Base-by-base conservation (phyloP, 2,329 filamentous ascomycete genomes). In the Lithohypha guttulata region DNA sequence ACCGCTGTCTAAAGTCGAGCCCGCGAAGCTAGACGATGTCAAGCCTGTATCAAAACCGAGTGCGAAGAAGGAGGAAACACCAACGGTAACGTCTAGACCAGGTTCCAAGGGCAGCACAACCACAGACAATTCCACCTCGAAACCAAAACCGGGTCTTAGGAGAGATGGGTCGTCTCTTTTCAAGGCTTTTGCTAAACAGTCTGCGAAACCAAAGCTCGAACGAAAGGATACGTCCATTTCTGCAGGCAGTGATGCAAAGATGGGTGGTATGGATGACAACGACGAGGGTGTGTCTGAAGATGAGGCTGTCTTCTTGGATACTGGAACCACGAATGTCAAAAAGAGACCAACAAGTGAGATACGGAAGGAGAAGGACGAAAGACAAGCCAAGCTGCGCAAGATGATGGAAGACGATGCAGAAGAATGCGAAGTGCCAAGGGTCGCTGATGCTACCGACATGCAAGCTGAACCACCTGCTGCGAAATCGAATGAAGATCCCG, bases 371-470 rank as follows among this genome's bases (percentile, higher is more conserved):
- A 46, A 46, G 11, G 49, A 51, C 51, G 75, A 82, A 41, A 71
- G 78, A 17, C 73, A 82, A 52, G 79, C 78, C 36, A 72, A 70
- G 46, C 59, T 86, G 33, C 70, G 70, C 40, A 73, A 75, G 51
- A 85, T 86, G 80, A 85, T 86, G 81, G 81, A 85, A 39, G 69
- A 73, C 26, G 78, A 81, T 55, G 45, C 44, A n/a, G 66, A 70
- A 0, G 60, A 62, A 13, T 10, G 34, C 28, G 20, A 29, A 39
- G 47, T 53, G 23, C 38, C 47, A 2, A 54, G 50, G 38, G 49
- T 49, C 20, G 50, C 54, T 43, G 44, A 56, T 23, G 42, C 43
- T 7, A 39, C 31, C 1, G 43, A 39, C 7, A 25, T 44, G 41
- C 19, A 43, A 36, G 13, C 14, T 31, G 34, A 43, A 10, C 23